Base-by-base conservation (phyloP, 164 flowering plant species). In the Umbellularia californica region DNA sequence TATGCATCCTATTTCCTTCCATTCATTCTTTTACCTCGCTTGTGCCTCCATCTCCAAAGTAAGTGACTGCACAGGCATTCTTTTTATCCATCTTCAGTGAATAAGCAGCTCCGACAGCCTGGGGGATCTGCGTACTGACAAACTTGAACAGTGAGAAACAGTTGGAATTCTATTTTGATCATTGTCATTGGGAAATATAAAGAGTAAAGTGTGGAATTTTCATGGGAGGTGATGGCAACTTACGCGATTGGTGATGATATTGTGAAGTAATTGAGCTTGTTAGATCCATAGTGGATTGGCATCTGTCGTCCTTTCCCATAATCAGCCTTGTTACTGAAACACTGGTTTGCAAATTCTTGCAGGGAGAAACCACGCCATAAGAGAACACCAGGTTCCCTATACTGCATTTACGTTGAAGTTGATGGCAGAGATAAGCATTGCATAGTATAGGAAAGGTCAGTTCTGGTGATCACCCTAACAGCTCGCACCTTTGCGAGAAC, bases 91-190 rank as follows among this genome's bases (percentile, higher is more conserved):
- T 92, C 82, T 92, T 96, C n/a, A 92, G 80, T 35, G 98, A 91
- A 85, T 94, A 96, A 69, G 99, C 99, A 74, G 90, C 98, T 41
- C 99, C 99, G 17, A 90, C 98, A 30, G 99, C 97, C 23, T 94
- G 95, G 10, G 97, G 92, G 72, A 96, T 74, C 81, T 96, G 99
- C 50, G 99, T 86, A 13, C 98, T 96, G 88, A 33, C 23, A 68
- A 67, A 66, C 19, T 71, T 5, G 62, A 68, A 60, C 51, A 35
- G 24, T n/a, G 14, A 24, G 60, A 70, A 62, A 58, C 52, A 20
- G 10, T 23, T 65, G 4, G 33, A 11, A 30, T 74, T 28, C 17
- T 52, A n/a, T 27, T 28, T 1, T 52, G 10, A 50, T 66, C 24
- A 64, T 50, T 67, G 23, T 63, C n/a, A 17, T 50, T 63, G 33